These are phyloP conservation scores for Exophiala alcalophila DNA, from an alignment of 2,329 filamentous ascomycete species.

Conservation along the genomic window DNA sequence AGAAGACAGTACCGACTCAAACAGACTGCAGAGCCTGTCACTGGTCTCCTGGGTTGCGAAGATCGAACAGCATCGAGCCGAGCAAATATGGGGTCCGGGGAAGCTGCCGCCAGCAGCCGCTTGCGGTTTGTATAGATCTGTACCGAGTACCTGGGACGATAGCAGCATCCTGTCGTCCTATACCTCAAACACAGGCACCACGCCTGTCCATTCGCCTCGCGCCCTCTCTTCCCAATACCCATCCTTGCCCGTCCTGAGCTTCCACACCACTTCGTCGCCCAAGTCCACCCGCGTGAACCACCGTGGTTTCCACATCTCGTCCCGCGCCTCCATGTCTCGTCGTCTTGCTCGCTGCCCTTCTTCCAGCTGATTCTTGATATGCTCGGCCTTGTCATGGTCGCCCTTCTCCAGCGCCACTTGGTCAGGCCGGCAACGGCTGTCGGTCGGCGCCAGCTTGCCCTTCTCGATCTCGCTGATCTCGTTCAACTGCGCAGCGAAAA, in stretches of 20 bases:
- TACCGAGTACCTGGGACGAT: too few species aligned
- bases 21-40: too few species aligned
- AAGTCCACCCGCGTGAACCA: slow-evolving; percentile 76
- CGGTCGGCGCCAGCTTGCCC: slow-evolving; percentile 72
- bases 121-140: too few species aligned
- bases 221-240: slow-evolving; percentile 90
- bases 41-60: too few species aligned
- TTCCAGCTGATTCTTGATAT: slow-evolving; percentile 76
- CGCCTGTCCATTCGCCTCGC: slow-evolving; percentile 62
- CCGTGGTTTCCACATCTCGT: slow-evolving; percentile 68
- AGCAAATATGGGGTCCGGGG: not conserved
- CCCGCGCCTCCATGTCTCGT: slow-evolving; percentile 70
- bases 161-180: too few species aligned
- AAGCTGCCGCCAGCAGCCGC: too few species aligned
- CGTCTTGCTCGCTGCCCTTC: slow-evolving; percentile 77
- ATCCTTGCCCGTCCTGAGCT: slow-evolving; percentile 73
- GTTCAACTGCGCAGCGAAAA: slow-evolving; percentile 82
- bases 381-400: slow-evolving; percentile 78
- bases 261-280: slow-evolving; percentile 62
- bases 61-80: not conserved
- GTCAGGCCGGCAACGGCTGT: slow-evolving; percentile 79
- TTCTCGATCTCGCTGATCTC: slow-evolving; percentile 80
- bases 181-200: slow-evolving; percentile 54
- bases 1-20: too few species aligned
- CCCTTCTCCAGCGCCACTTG: slow-evolving; percentile 81